Conservation (phyloP, 1,284 basidiomycete genomes). For the Flammula alnicola region DNA sequence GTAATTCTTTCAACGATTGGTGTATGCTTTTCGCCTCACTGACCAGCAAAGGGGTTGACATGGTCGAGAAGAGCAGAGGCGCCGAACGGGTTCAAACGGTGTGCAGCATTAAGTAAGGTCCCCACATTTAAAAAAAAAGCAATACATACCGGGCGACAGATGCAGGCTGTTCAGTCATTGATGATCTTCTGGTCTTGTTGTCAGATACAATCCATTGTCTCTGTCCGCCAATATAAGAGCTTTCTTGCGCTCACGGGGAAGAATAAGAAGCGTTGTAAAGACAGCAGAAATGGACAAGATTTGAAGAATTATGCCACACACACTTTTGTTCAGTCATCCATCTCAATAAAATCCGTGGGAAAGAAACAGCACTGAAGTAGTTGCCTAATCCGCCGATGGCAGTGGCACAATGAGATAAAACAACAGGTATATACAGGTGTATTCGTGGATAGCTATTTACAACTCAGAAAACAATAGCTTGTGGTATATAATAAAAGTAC, state of each 20-base stretch:
- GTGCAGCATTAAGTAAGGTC: constrained; percentile 21
- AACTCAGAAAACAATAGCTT: background rate
- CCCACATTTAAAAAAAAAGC: constrained; percentile 16
- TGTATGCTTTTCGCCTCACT: constrained; percentile 77
- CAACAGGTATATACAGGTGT: background rate
- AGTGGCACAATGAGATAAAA: too few relatives aligned
- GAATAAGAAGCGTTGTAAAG: constrained; percentile 2
- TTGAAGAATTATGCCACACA: constrained; percentile 11
- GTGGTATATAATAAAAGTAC: constrained; percentile 2
- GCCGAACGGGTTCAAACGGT: constrained; percentile 15
- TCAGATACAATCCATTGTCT: constrained; percentile 32
- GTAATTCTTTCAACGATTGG: constrained; percentile 68
- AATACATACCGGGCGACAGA: constrained; percentile 44
- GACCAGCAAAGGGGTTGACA: constrained; percentile 16
- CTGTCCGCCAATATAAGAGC: constrained; percentile 16
- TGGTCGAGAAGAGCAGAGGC: constrained; percentile 10
- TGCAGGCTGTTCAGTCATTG: constrained; percentile 44
- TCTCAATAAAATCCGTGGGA: constrained; percentile 25
- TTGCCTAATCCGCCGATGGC: background rate
- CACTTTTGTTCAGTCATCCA: too few relatives aligned
- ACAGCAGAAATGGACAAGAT: constrained; percentile 14
- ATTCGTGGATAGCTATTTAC: background rate
- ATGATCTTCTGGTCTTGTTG: constrained; percentile 17
- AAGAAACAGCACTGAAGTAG: too few relatives aligned
- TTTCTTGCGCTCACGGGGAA: constrained; percentile 10